phyloP scores from a whole-genome alignment of 768 basidiomycete species.

The Mycena indigotica region DNA sequence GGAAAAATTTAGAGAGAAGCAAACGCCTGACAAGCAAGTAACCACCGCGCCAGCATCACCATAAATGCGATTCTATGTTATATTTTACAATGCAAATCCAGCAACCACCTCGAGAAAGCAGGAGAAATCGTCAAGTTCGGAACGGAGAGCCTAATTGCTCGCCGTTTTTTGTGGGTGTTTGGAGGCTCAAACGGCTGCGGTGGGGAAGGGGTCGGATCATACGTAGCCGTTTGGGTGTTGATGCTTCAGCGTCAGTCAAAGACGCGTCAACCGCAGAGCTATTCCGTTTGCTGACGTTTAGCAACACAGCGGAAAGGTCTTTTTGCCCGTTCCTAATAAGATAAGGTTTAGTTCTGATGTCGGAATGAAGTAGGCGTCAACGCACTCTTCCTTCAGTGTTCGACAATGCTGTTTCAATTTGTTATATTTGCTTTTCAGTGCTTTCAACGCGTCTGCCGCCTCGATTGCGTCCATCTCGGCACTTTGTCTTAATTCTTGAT shows the following conservation, averaged over 20 bases:
- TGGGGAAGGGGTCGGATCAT: slow-evolving; percentile 19
- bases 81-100: background rate
- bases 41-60: background rate
- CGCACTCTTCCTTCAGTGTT: slow-evolving; percentile 8
- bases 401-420: slow-evolving; percentile 24
- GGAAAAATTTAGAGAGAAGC: background rate
- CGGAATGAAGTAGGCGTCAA: too few species aligned
- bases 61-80: background rate
- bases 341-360: too few species aligned
- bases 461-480: slow-evolving; percentile 16
- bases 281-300: slow-evolving; percentile 5
- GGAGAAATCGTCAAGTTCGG: background rate
- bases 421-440: slow-evolving; percentile 22
- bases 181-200: slow-evolving; percentile 5
- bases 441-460: slow-evolving; percentile 30
- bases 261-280: slow-evolving; percentile 9
- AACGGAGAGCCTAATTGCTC: background rate
- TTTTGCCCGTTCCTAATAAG: background rate
- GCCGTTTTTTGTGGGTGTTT: background rate
- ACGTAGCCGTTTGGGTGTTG: slow-evolving; percentile 20
- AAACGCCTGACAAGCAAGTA: background rate
- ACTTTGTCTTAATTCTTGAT: background rate
- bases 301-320: background rate
- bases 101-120: background rate
- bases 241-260: background rate